Percentiles rank a stretch among this genome's conserved stretches.
phyloP scores from a whole-genome alignment of 2,329 filamentous ascomycete genomes.

The Ceratocystis smalleyi region DNA sequence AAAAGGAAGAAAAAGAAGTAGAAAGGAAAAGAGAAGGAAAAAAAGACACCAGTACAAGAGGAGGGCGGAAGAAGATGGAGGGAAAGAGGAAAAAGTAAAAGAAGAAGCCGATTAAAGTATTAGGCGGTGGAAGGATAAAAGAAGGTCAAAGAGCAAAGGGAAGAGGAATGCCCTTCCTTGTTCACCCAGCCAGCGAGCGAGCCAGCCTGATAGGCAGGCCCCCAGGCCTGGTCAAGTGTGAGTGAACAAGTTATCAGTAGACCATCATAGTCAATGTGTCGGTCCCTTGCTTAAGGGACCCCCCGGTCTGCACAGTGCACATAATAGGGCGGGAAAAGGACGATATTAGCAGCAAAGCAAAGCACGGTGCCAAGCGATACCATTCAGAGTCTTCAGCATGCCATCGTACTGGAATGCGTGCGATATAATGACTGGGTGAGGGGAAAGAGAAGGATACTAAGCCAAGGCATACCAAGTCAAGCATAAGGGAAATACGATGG shows the following conservation, averaged over 20 bases:
- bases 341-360: slow-evolving; percentile 6
- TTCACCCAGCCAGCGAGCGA: slow-evolving; percentile 10
- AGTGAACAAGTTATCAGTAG: slow-evolving; percentile 11
- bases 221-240: not conserved
- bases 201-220: slow-evolving; percentile 3
- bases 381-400: slow-evolving; percentile 1
- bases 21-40: not conserved
- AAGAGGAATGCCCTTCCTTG: slow-evolving; percentile 10
- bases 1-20: not conserved
- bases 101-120: slow-evolving; percentile 15
- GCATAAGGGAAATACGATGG: not conserved
- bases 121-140: slow-evolving; percentile 5
- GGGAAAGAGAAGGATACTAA: not conserved
- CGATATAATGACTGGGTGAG: slow-evolving; percentile 1
- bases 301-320: slow-evolving; percentile 11
- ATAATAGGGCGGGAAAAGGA: slow-evolving; percentile 6
- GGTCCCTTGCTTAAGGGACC: slow-evolving; percentile 14
- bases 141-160: slow-evolving; percentile 9
- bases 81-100: slow-evolving; percentile 18
- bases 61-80: slow-evolving; percentile 3
- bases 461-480: not conserved
- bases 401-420: slow-evolving; percentile 1
- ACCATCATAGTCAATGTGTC: slow-evolving; percentile 9
- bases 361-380: slow-evolving; percentile 5
- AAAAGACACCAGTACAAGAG: not conserved